Evolutionary conservation across 2,329 filamentous ascomycete genomes (phyloP).

Genomic region (Thielaviopsis euricoi): DNA sequence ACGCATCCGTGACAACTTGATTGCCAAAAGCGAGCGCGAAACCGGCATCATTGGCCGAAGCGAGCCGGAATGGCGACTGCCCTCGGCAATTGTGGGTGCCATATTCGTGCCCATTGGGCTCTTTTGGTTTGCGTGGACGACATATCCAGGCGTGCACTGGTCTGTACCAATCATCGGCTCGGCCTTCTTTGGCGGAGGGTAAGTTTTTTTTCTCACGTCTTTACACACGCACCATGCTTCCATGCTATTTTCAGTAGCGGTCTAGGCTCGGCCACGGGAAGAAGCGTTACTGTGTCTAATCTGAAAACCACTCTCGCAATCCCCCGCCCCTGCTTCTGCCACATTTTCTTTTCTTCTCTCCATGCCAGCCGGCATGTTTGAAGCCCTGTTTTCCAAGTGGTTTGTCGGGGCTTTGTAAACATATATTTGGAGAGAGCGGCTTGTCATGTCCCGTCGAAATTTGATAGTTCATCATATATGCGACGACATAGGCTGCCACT

Average conservation of each 20-base stretch:
- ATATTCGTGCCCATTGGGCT: conserved; percentile 64
- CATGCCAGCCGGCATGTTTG: not conserved
- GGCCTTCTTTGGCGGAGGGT: conserved; percentile 54
- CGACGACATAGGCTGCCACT: not conserved
- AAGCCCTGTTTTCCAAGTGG: not conserved
- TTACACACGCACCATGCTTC: not conserved
- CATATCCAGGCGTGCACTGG: conserved; percentile 58
- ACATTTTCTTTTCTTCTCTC: not conserved
- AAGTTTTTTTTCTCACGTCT: conserved; percentile 21
- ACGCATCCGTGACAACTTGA: conserved; percentile 39
- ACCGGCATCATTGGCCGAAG: conserved; percentile 38
- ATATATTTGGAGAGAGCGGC: not conserved
- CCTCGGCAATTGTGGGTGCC: conserved; percentile 58
- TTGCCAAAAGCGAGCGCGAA: conserved; percentile 30
- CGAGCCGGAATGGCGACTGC: conserved; percentile 77
- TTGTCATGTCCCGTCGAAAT: not conserved
- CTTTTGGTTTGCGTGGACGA: conserved; percentile 83
- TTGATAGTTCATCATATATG: not conserved
- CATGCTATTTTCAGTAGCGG: not conserved
- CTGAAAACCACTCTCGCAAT: not conserved
- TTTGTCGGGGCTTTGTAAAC: not conserved
- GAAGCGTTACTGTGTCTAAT: not conserved
- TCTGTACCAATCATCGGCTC: conserved; percentile 61
- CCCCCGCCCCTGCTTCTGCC: not conserved
- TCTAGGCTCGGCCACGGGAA: not conserved